phyloP scores from a whole-genome alignment of 1,284 basidiomycete species.

The Agaricales sp. region DNA sequence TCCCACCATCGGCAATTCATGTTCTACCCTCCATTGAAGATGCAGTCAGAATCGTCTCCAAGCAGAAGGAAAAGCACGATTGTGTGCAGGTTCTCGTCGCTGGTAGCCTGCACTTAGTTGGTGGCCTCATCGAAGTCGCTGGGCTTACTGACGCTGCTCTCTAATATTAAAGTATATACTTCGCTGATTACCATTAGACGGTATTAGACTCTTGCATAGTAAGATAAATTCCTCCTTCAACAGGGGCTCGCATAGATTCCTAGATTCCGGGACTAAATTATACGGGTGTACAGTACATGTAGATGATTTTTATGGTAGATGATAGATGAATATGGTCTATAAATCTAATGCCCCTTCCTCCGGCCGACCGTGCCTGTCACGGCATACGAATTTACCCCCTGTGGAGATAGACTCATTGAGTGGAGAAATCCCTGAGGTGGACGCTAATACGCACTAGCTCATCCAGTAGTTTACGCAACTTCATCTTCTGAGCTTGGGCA shows the following conservation, averaged over 20 bases:
- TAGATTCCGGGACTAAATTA: no score
- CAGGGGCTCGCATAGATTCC: no score
- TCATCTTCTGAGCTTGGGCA: conserved; percentile 1
- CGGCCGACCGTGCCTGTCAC: neutral
- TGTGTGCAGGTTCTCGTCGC: conserved; percentile 64
- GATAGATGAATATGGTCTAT: no score
- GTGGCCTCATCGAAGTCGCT: conserved; percentile 89
- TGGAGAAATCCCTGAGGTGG: neutral
- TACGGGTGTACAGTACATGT: no score
- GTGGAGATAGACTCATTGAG: neutral
- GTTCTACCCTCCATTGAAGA: conserved; percentile 87
- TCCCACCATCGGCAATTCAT: conserved; percentile 52
- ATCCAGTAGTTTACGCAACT: neutral
- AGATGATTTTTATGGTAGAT: no score
- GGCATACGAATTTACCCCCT: conserved; percentile 1
- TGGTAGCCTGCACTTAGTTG: conserved; percentile 92
- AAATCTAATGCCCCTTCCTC: neutral
- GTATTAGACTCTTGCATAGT: neutral
- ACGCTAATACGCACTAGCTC: neutral
- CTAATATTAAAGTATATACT: conserved; percentile 8
- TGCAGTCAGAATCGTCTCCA: conserved; percentile 56
- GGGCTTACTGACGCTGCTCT: conserved; percentile 60
- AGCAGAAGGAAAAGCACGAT: conserved; percentile 22
- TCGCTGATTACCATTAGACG: neutral
- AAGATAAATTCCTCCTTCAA: neutral